Evolutionary conservation across 768 basidiomycete genomes (phyloP).

Genomic region (Leccinum variicolor): DNA sequence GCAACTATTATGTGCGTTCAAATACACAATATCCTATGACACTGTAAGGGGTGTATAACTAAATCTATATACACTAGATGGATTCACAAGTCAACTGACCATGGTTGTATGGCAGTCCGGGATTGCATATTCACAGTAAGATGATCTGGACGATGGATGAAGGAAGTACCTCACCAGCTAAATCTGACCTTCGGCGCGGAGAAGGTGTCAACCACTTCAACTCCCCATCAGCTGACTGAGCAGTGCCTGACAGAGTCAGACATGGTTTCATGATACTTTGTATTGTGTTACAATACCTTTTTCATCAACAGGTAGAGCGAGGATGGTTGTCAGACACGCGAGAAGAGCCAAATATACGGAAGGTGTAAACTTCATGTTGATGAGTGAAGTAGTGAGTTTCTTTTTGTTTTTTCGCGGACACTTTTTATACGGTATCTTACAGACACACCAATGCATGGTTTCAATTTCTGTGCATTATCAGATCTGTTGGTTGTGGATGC

Average conservation of each 20-base stretch:
- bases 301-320: not conserved
- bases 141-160: not conserved
- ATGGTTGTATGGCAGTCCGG: not conserved
- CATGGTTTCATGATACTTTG: not conserved
- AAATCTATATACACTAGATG: not conserved
- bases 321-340: not conserved
- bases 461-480: not conserved
- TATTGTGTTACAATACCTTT: not conserved
- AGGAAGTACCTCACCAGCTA: not conserved
- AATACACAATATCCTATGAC: no score
- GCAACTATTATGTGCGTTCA: no score
- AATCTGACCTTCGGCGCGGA: not conserved
- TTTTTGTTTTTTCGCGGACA: no score
- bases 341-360: not conserved
- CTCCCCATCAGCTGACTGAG: not conserved
- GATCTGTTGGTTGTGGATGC: not conserved
- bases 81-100: not conserved
- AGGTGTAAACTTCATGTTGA: not conserved
- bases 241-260: not conserved
- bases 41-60: no score
- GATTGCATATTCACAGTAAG: not conserved
- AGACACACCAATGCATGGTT: no score
- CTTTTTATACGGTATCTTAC: not conserved
- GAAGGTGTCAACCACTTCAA: not conserved
- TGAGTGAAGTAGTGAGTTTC: not conserved